Conservation (phyloP, 192 early-diverging fungal species). For the Kickxella alabastrina region DNA sequence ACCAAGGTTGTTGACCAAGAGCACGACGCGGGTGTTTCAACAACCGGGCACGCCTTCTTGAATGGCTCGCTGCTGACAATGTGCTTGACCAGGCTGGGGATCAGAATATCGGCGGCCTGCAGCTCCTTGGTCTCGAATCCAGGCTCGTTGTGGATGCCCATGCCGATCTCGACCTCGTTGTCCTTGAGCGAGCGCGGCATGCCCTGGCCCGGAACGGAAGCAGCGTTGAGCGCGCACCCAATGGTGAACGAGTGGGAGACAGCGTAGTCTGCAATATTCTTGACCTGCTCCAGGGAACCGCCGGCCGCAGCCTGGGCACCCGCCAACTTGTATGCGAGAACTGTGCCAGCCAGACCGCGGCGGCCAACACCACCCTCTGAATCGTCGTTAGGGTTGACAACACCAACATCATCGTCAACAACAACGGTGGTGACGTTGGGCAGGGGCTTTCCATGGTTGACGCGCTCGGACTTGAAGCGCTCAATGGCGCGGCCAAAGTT, state of each 20-base stretch:
- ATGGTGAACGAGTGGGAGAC: constrained; percentile 69
- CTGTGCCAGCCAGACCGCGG: constrained; percentile 74
- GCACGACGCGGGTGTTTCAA: constrained; percentile 44
- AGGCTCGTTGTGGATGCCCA: constrained; percentile 86
- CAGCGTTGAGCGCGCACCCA: constrained; percentile 70
- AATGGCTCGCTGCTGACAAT: constrained; percentile 51
- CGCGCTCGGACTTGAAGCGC: constrained; percentile 68
- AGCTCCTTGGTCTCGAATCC: constrained; percentile 59
- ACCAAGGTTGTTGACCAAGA: constrained; percentile 85
- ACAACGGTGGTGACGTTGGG: constrained; percentile 65
- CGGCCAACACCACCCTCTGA: constrained; percentile 67
- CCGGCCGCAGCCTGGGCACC: constrained; percentile 66
- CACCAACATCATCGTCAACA: constrained; percentile 84
- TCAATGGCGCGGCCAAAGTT: constrained; percentile 81
- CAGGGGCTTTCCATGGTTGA: constrained; percentile 43
- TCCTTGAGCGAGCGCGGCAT: constrained; percentile 53
- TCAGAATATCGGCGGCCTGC: constrained; percentile 50
- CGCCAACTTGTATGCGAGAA: constrained; percentile 78
- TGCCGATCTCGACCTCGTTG: constrained; percentile 65
- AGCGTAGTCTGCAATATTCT: constrained; percentile 54
- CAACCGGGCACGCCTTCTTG: constrained; percentile 15
- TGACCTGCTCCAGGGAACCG: constrained; percentile 57
- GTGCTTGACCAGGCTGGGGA: constrained; percentile 55
- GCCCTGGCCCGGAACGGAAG: constrained; percentile 66
- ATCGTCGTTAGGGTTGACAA: constrained; percentile 57